A percentile compares a stretch with the other conserved stretches of the same genome.
Evolutionary conservation across 306 rosid genomes (phyloP).

Genomic region (Delonix regia): DNA sequence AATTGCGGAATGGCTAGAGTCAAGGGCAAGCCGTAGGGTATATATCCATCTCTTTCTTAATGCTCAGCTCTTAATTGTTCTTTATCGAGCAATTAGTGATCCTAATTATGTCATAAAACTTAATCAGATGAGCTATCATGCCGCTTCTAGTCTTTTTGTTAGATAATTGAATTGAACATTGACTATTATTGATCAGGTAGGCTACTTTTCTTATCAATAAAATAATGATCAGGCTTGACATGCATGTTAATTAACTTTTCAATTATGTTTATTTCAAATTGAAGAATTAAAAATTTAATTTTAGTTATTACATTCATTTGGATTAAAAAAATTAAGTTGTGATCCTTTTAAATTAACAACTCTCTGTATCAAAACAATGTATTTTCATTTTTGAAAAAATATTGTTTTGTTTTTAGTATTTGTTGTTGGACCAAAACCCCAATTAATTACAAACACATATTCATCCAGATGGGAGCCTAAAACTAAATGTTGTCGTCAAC

Average conservation of each 20-base stretch:
- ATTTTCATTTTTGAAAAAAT: neutral
- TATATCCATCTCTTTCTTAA: neutral
- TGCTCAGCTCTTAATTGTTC: neutral
- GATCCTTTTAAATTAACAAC: neutral
- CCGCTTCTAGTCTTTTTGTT: neutral
- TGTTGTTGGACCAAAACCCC: neutral
- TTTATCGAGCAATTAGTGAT: conserved; percentile 3
- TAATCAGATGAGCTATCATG: neutral
- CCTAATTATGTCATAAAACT: neutral
- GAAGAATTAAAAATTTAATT: neutral
- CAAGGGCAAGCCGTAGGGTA: conserved; percentile 91
- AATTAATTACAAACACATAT: too few relatives aligned
- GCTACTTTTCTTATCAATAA: neutral
- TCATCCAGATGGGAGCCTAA: neutral
- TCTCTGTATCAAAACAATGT: neutral
- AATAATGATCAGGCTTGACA: too few relatives aligned
- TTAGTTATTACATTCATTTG: too few relatives aligned
- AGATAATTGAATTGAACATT: neutral
- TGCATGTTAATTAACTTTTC: too few relatives aligned
- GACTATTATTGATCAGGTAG: neutral
- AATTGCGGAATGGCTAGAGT: conserved; percentile 88
- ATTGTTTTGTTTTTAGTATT: too few relatives aligned
- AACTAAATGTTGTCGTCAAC: neutral
- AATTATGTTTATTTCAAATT: neutral
- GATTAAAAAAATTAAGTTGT: neutral